phyloP scores from a whole-genome alignment of 768 basidiomycete species.

The Macrocybe gigantea region DNA sequence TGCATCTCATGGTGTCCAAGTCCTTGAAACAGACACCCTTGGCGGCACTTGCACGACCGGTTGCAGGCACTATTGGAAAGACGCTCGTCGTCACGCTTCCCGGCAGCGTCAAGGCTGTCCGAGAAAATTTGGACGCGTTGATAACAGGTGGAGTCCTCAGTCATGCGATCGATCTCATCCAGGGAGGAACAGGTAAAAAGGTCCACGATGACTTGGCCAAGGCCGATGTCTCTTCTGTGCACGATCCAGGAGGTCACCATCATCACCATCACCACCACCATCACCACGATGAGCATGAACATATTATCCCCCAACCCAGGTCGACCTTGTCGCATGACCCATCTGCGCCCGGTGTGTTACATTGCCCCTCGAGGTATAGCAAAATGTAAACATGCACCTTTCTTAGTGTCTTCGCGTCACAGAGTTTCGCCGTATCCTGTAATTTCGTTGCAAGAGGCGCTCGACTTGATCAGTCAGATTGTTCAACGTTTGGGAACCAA shows the following conservation, averaged over 20 bases:
- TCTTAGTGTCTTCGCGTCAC: conserved; percentile 63
- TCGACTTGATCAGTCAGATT: conserved; percentile 47
- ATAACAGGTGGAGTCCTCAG: conserved; percentile 50
- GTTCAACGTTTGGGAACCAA: conserved; percentile 34
- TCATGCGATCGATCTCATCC: conserved; percentile 70
- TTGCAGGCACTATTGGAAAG: conserved; percentile 65
- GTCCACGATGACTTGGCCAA: conserved; percentile 49
- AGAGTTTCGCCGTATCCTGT: conserved; percentile 75
- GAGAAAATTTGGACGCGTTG: conserved; percentile 65
- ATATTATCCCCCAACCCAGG: conserved; percentile 45
- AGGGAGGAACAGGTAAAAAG: conserved; percentile 57
- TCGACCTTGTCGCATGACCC: conserved; percentile 66
- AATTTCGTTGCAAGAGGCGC: conserved; percentile 59
- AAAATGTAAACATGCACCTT: background rate
- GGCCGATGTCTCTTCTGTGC: conserved; percentile 8
- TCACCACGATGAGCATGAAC: conserved; percentile 28
- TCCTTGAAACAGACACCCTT: conserved; percentile 74
- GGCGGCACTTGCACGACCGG: conserved; percentile 77
- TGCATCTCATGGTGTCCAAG: conserved; percentile 62
- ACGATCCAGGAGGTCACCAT: conserved; percentile 18
- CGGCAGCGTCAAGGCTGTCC: conserved; percentile 81
- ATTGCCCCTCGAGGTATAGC: too few species aligned
- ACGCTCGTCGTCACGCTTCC: conserved; percentile 79
- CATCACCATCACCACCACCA: conserved; percentile 25
- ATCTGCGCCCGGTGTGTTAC: conserved; percentile 49